A percentile compares a stretch with the other conserved stretches of the same genome.
Evolutionary conservation across 2,329 filamentous ascomycete species (phyloP).

Genomic region (Arthroderma sp.): DNA sequence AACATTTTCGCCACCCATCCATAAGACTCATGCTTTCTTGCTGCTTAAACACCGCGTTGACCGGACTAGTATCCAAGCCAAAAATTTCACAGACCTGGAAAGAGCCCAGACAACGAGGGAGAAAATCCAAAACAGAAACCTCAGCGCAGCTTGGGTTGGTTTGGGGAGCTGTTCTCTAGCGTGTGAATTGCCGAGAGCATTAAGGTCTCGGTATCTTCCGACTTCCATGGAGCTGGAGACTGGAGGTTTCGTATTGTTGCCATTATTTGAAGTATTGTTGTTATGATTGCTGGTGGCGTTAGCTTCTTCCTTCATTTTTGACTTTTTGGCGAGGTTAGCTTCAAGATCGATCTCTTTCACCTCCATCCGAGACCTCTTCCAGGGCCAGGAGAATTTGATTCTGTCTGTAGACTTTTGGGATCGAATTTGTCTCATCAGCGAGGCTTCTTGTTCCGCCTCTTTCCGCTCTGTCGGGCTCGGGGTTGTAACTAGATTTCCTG

Average conservation of each 20-base stretch:
- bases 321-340: constrained; percentile 9
- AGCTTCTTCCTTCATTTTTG: constrained; percentile 8
- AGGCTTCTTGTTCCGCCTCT: constrained; percentile 24
- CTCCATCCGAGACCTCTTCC: constrained; percentile 4
- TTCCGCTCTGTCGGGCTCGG: constrained; percentile 26
- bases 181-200: constrained; percentile 22
- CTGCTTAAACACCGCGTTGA: constrained; percentile 28
- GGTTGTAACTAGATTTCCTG: too few relatives aligned
- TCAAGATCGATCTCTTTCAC: constrained; percentile 8
- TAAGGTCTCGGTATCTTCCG: constrained; percentile 29
- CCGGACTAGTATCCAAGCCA: constrained; percentile 30
- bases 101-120: constrained; percentile 25
- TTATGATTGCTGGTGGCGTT: constrained; percentile 8
- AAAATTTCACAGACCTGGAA: constrained; percentile 25
- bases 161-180: constrained; percentile 29
- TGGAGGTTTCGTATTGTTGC: constrained; percentile 20
- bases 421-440: constrained; percentile 23
- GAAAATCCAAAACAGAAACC: constrained; percentile 26
- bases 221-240: constrained; percentile 32
- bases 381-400: constrained; percentile 1
- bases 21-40: constrained; percentile 24
- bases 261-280: constrained; percentile 16
- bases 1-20: too few relatives aligned
- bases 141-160: constrained; percentile 22
- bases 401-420: constrained; percentile 3